phyloP scores from a whole-genome alignment of 2,329 filamentous ascomycete species.

The Neonectria hederae region DNA sequence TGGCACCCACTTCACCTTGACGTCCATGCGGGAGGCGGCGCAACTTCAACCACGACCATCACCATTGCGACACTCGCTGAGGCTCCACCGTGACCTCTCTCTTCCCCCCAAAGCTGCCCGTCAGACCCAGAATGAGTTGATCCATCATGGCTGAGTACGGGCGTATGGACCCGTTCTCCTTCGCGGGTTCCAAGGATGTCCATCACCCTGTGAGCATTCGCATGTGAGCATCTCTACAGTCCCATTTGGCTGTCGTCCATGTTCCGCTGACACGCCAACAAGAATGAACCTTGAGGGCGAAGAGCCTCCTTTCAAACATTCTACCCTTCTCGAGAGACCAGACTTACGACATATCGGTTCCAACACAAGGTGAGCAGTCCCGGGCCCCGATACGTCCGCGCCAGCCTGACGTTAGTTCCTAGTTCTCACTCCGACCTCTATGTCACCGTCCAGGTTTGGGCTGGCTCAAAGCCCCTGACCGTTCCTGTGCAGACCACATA shows the following conservation, averaged over 20 bases:
- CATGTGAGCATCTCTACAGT: conserved; percentile 56
- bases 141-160: conserved; percentile 51
- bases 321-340: conserved; percentile 79
- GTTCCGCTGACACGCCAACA: conserved; percentile 40
- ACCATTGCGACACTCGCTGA: conserved; percentile 13
- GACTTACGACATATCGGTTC: conserved; percentile 89
- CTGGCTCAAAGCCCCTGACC: conserved; percentile 92
- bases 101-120: not conserved
- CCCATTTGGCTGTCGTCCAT: not conserved
- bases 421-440: conserved; percentile 89
- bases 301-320: conserved; percentile 57
- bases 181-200: conserved; percentile 87
- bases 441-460: conserved; percentile 92
- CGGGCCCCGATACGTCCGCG: not conserved
- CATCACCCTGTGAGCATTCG: conserved; percentile 75
- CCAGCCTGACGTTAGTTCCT: conserved; percentile 37
- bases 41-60: not conserved
- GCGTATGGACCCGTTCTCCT: conserved; percentile 93
- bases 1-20: conserved; percentile 10
- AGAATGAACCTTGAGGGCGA: conserved; percentile 61
- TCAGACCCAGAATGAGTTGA: conserved; percentile 43
- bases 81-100: not conserved
- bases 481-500: conserved; percentile 93
- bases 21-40: not conserved
- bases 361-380: conserved; percentile 70